A percentile compares a stretch with the other conserved stretches of the same genome.
phyloP scores from a whole-genome alignment of 1,284 basidiomycete genomes.

The Heterobasidion occidentale region DNA sequence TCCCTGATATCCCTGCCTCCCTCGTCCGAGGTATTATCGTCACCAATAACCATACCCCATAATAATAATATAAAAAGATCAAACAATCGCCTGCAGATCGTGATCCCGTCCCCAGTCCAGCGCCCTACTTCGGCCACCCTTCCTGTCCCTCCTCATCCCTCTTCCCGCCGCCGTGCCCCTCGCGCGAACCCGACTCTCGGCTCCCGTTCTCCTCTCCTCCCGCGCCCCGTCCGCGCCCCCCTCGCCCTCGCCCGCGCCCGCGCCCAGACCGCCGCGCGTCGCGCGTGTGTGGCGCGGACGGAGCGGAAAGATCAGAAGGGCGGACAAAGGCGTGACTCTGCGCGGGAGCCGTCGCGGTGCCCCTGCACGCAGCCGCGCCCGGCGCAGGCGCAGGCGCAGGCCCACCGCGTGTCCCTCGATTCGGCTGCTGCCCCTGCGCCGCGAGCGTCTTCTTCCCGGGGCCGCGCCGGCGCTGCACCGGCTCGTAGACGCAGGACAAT shows the following conservation, averaged over 20 bases:
- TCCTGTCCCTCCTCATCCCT: slow-evolving; percentile 6
- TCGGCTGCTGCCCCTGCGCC: slow-evolving; percentile 13
- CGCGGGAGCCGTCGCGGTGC: no score
- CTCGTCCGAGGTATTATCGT: no score
- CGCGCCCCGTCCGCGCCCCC: slow-evolving; percentile 6
- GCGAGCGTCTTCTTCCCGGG: slow-evolving; percentile 62
- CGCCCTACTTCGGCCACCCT: slow-evolving; percentile 4
- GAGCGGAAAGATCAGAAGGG: no score
- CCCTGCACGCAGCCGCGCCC: no score
- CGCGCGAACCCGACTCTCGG: slow-evolving; percentile 1
- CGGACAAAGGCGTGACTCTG: no score
- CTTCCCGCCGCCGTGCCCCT: neutral
- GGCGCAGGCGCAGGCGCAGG: no score
- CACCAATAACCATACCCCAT: no score
- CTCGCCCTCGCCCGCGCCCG: neutral
- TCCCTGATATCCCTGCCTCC: neutral
- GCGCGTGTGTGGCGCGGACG: no score
- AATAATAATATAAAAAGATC: no score
- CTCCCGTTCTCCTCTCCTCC: neutral
- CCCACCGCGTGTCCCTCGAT: no score
- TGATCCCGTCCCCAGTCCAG: no score
- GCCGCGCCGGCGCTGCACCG: slow-evolving; percentile 50
- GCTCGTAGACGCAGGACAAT: slow-evolving; percentile 45
- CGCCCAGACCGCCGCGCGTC: slow-evolving; percentile 11
- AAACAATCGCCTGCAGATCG: no score